Conservation (phyloP, 2,329 filamentous ascomycete genomes). For the Helminthosporium solani region DNA sequence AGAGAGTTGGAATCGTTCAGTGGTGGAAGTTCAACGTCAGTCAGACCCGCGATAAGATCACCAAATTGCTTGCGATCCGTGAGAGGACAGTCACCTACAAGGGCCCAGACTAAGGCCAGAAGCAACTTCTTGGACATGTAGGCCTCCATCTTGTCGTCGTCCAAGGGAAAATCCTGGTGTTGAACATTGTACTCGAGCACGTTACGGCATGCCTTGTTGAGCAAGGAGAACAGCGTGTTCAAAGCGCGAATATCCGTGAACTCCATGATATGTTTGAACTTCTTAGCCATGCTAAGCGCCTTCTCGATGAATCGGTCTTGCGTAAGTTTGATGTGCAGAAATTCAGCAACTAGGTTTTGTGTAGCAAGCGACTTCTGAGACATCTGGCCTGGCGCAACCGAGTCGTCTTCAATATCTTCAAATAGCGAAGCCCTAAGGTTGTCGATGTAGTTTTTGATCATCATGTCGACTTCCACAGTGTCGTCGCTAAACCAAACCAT, state of each 20-base stretch:
- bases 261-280: constrained; percentile 96
- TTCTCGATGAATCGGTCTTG: constrained; percentile 79
- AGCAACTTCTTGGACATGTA: constrained; percentile 94
- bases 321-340: constrained; percentile 73
- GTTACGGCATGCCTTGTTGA: constrained; percentile 91
- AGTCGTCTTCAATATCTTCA: constrained; percentile 94
- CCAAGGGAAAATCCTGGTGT: constrained; percentile 90
- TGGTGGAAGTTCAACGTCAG: constrained; percentile 81
- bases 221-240: constrained; percentile 87
- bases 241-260: constrained; percentile 89
- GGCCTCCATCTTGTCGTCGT: constrained; percentile 82
- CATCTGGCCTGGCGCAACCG: constrained; percentile 59
- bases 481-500: constrained; percentile 99
- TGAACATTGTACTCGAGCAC: constrained; percentile 95
- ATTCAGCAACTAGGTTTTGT: constrained; percentile 76
- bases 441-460: constrained; percentile 88
- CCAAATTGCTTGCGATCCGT: constrained; percentile 85
- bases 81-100: constrained; percentile 92
- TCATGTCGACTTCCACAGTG: constrained; percentile 88
- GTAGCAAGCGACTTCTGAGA: constrained; percentile 69
- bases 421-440: constrained; percentile 80
- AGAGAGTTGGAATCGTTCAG: constrained; percentile 77
- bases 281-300: constrained; percentile 71
- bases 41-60: constrained; percentile 76
- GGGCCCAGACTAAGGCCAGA: constrained; percentile 88